These are phyloP conservation scores for Lanmaoa rubissima DNA, from an alignment of 768 basidiomycete species.

Conservation along the genomic window DNA sequence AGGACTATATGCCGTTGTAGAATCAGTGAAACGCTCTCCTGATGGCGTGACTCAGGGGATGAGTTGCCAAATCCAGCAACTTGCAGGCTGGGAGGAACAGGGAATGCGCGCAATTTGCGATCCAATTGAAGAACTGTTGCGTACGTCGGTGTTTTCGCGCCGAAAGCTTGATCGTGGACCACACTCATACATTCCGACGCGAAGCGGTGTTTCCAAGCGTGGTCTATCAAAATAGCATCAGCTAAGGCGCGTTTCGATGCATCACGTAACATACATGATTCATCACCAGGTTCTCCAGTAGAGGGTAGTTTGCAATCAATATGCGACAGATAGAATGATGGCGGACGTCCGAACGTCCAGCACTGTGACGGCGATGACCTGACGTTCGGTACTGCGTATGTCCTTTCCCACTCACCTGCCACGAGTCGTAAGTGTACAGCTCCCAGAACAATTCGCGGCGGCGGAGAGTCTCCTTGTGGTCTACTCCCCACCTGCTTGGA, in stretches of 20 bases:
- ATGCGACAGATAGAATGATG: constrained; percentile 65
- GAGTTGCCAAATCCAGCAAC: constrained; percentile 65
- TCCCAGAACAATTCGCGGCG: constrained; percentile 75
- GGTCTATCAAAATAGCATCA: constrained; percentile 37
- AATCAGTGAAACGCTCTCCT: constrained; percentile 41
- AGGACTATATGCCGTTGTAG: constrained; percentile 67
- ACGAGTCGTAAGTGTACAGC: constrained; percentile 38
- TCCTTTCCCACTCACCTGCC: constrained; percentile 26
- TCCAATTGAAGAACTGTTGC: constrained; percentile 66
- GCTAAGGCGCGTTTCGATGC: background rate
- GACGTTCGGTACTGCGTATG: constrained; percentile 14
- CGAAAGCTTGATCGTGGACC: constrained; percentile 70
- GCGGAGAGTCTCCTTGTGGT: constrained; percentile 53
- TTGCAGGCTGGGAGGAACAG: constrained; percentile 63
- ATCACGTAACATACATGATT: constrained; percentile 49
- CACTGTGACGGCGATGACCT: constrained; percentile 47
- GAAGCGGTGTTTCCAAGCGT: constrained; percentile 71
- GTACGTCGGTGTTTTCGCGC: constrained; percentile 66
- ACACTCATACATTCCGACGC: constrained; percentile 66
- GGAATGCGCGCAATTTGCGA: constrained; percentile 64
- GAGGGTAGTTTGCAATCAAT: constrained; percentile 65
- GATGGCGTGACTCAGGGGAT: constrained; percentile 40
- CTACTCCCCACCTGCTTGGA: constrained; percentile 63
- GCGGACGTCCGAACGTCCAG: constrained; percentile 67
- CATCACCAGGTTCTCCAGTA: constrained; percentile 46